These are phyloP conservation scores for Rhizodiscina lignyota DNA, from an alignment of 495 filamentous ascomycete genomes.

Conservation along the genomic window DNA sequence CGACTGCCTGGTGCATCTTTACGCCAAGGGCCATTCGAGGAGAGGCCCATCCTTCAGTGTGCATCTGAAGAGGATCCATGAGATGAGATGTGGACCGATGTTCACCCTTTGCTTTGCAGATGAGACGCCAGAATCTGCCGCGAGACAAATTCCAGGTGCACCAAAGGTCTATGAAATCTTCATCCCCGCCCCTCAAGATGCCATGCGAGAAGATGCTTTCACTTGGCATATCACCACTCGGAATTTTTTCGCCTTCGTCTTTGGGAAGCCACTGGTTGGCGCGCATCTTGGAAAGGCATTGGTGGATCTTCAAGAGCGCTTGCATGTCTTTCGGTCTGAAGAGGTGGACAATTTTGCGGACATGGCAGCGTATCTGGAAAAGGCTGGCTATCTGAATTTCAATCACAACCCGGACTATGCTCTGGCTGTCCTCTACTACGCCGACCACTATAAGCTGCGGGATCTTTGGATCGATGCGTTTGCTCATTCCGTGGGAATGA, in stretches of 20 bases:
- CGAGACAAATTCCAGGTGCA: slow-evolving; percentile 1
- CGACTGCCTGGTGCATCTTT: slow-evolving; percentile 46
- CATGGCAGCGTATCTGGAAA: slow-evolving; percentile 37
- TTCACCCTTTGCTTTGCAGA: slow-evolving; percentile 30
- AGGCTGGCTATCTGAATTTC: slow-evolving; percentile 44
- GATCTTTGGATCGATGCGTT: slow-evolving; percentile 47
- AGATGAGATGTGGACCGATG: slow-evolving; percentile 33
- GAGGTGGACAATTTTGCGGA: slow-evolving; percentile 32
- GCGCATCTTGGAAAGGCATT: slow-evolving; percentile 37
- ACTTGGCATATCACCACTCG: slow-evolving; percentile 43
- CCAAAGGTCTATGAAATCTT: slow-evolving; percentile 35
- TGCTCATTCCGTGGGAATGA: slow-evolving; percentile 53
- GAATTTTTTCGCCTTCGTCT: slow-evolving; percentile 54
- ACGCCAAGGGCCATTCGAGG: slow-evolving; percentile 38
- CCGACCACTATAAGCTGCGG: slow-evolving; percentile 38
- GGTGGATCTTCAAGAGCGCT: slow-evolving; percentile 36
- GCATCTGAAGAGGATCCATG: slow-evolving; percentile 29
- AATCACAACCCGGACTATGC: slow-evolving; percentile 41
- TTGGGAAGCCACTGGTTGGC: slow-evolving; percentile 42
- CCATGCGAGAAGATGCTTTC: slow-evolving; percentile 31
- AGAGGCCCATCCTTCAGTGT: slow-evolving; percentile 45
- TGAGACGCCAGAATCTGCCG: slow-evolving; percentile 8
- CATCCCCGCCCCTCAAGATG: slow-evolving; percentile 37
- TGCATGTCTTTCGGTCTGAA: slow-evolving; percentile 34
- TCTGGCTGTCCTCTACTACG: slow-evolving; percentile 39